Base-by-base conservation (phyloP, 2,329 filamentous ascomycete genomes). In the Fusarium avenaceum region DNA sequence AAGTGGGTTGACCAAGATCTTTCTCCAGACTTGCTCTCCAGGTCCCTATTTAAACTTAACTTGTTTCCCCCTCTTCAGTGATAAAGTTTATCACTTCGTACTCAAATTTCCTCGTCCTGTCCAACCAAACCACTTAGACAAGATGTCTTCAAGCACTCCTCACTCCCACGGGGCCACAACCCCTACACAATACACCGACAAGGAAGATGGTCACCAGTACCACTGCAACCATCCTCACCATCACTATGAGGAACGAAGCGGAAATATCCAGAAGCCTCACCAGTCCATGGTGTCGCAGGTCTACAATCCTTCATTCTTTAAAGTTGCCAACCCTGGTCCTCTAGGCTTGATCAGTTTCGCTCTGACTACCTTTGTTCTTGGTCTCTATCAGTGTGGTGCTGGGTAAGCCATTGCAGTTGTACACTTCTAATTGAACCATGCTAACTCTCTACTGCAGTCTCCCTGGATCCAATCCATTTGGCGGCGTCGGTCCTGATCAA, bases 301-400 rank as follows among this genome's bases (percentile, higher is more conserved):
- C 35, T 70, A 70, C 28, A 67, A 78, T 45, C 76, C 77, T 49
- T 67, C 69, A 2, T 75, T 77, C 57, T 74, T 74, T 76, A 85
- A 84, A 64, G 81, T 87, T 72, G 87, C 82, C 75, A 89, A 89
- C 75, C 87, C 87, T 46, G 86, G 86, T 59, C 87, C 87, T 11
- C 81, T 89, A 22, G 87, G 87, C 57, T 82, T 89, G 46, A 84
- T 86, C 50, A 87, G 86, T 78, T 90, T 91, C 77, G 87, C 88
- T n/a, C 74, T 89, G 67, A 90, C 89, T 11, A 90, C 88, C 11
- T 89, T 90, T 73, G 82, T 87, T 15, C 81, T 90, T 35, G 83
- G 82, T 26, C 72, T 85, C 3, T 81, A 81, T 63, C 76, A 82
- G 51, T 82, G 80, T 53, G 81, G 81, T 54, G 80, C 78, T 63